Percentiles rank a stretch among this genome's conserved stretches.
phyloP scores from a whole-genome alignment of 2,329 filamentous ascomycete species.

The Acarospora socialis region DNA sequence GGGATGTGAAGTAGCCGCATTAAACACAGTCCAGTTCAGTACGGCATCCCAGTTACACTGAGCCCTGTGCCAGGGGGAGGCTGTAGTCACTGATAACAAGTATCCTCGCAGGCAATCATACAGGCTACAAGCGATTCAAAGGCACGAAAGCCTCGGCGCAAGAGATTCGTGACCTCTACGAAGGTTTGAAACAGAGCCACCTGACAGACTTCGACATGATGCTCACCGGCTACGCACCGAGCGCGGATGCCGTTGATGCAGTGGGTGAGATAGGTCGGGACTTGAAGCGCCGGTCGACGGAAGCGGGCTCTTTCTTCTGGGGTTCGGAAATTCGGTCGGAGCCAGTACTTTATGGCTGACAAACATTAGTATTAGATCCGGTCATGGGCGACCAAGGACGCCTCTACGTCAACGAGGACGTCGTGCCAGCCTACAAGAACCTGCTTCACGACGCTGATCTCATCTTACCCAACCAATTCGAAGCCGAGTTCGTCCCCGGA shows the following conservation, averaged over 20 bases:
- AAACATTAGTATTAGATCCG: conserved; percentile 60
- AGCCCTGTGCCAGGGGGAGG: conserved; percentile 7
- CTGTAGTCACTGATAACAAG: neutral
- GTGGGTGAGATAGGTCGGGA: conserved; percentile 76
- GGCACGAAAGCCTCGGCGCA: conserved; percentile 68
- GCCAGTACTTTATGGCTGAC: neutral
- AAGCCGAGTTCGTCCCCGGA: conserved; percentile 62
- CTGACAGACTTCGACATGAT: conserved; percentile 87
- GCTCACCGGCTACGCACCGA: conserved; percentile 88
- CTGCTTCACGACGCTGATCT: conserved; percentile 72
- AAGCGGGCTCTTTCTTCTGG: conserved; percentile 81
- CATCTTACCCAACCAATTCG: conserved; percentile 92
- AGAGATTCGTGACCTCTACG: conserved; percentile 73
- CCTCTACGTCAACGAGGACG: conserved; percentile 81
- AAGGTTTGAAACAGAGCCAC: conserved; percentile 67
- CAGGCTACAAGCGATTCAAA: conserved; percentile 77
- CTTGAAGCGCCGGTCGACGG: conserved; percentile 50
- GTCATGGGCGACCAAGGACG: conserved; percentile 96
- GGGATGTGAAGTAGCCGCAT: conserved; percentile 81
- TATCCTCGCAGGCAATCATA: conserved; percentile 66
- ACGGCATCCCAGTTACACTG: conserved; percentile 24
- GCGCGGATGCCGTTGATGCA: conserved; percentile 66
- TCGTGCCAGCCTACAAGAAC: conserved; percentile 77
- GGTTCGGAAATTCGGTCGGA: conserved; percentile 26
- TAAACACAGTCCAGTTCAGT: conserved; percentile 99